Percentiles rank a stretch among this genome's conserved stretches.
These are phyloP conservation scores for Jatropha curcas DNA, from an alignment of 345 rosid species.

Conservation along the genomic window DNA sequence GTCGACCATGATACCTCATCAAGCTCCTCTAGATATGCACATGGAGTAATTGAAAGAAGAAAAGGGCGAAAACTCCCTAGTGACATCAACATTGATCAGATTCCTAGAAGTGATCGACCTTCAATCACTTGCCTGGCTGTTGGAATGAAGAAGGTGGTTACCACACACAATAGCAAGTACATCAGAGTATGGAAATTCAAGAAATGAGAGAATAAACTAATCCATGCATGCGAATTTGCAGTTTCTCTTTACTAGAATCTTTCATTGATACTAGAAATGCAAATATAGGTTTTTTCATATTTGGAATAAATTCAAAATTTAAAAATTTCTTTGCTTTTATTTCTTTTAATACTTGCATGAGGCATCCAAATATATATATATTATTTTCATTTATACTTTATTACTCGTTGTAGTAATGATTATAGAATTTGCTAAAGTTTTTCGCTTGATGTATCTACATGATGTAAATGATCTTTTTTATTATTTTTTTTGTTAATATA, in stretches of 20 bases:
- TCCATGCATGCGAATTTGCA: not conserved
- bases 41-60: slow-evolving; percentile 36
- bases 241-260: not conserved
- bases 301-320: no score
- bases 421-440: no score
- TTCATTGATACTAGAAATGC: not conserved
- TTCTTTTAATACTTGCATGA: no score
- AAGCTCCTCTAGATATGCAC: slow-evolving; percentile 25
- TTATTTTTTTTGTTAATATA: no score
- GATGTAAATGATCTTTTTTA: no score
- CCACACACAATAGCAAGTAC: slow-evolving; percentile 61
- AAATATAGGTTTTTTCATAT: no score
- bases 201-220: slow-evolving; percentile 3
- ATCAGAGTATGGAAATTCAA: slow-evolving; percentile 71
- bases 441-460: no score
- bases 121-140: slow-evolving; percentile 72
- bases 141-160: slow-evolving; percentile 79
- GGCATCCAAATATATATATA: no score
- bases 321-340: no score
- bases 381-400: no score
- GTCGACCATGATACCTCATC: slow-evolving; percentile 37
- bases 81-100: slow-evolving; percentile 42
- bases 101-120: slow-evolving; percentile 60
- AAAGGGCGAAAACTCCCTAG: slow-evolving; percentile 47
- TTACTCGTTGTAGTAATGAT: no score